phyloP scores from a whole-genome alignment of 805 yeast genomes.

The Wickerhamiella shivajii region DNA sequence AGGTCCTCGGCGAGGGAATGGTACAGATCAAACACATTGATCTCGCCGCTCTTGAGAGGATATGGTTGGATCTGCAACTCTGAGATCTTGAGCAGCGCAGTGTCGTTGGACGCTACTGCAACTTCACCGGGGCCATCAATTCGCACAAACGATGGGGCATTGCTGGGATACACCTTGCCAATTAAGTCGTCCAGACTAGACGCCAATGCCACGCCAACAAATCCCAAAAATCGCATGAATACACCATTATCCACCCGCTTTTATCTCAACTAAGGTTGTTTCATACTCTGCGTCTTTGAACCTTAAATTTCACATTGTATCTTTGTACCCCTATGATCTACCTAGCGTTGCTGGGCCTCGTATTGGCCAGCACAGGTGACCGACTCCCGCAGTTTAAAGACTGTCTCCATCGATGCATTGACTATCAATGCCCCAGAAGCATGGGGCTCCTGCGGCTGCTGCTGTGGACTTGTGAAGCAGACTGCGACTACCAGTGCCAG shows the following conservation, averaged over 20 bases:
- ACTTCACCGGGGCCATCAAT: constrained; percentile 6
- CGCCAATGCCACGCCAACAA: no score
- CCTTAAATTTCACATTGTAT: no score
- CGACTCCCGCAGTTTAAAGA: constrained; percentile 32
- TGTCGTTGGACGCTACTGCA: constrained; percentile 16
- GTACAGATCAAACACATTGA: constrained; percentile 16
- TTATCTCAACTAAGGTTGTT: no score
- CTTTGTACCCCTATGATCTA: no score
- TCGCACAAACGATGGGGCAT: constrained; percentile 11
- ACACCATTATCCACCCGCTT: no score
- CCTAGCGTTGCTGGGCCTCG: constrained; percentile 4
- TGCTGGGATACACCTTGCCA: constrained; percentile 10
- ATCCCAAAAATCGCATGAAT: no score
- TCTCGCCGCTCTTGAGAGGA: constrained; percentile 21
- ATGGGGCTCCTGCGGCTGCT: constrained; percentile 30
- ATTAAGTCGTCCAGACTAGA: constrained; percentile 14
- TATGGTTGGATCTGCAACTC: constrained; percentile 17
- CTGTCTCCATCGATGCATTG: constrained; percentile 30
- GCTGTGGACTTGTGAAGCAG: constrained; percentile 59
- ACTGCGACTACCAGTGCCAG: constrained; percentile 93
- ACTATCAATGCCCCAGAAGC: constrained; percentile 25
- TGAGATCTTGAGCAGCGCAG: constrained; percentile 17
- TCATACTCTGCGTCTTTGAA: no score
- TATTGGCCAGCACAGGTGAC: constrained; percentile 37
- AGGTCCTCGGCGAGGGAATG: constrained; percentile 16